Evolutionary conservation across 1,284 basidiomycete genomes (phyloP), one percentile per base, ranked within the genome.

Genomic region (Tausonia pullulans): DNA sequence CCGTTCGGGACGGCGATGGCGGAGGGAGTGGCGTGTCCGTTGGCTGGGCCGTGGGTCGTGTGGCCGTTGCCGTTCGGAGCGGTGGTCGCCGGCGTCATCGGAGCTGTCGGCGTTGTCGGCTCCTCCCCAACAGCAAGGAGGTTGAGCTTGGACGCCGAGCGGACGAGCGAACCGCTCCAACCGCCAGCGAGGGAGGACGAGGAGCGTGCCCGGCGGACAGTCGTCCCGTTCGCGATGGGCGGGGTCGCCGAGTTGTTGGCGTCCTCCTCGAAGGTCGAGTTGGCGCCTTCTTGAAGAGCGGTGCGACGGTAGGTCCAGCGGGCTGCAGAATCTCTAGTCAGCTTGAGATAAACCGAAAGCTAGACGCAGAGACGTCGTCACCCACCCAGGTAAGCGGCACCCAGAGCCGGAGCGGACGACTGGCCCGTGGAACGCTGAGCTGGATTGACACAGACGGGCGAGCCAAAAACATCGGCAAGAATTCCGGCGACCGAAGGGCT

Each of bases 331-430:
- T 1, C 11, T 51, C 16, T 14, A 49, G 58, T 11, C 11, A 10
- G 11, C 39, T 3, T 11, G 13, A 45, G 14, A 40, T 8, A 49
- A 40, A 11, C 13, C n/a, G 3, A 8, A 49, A 40, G 41, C 2
- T 6, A 41, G 27, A 27, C 27, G 27, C 27, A 27, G 27, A 50
- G 0, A 14, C 11, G 43, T 8, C 14, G 58, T 8, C 41, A 39
- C 58, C 39, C 16, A 60, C 58, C 58, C 16, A 14, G 14, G 49
- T 54, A 61, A 16, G 51, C 60, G n/a, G 60, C 43, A 16, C 60
- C 60, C 1, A 61, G 60, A 54, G 60, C 60, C 27, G 27, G 27
- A 10, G 52, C 41, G 39, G 60, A 5, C 3, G 50, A 61, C 5
- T 43, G 44, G 43, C 11, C 41, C 13, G 4, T 1, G n/a, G 51